Conservation (phyloP, 2,329 filamentous ascomycete genomes). For the Hawksworthiomyces lignivorus region DNA sequence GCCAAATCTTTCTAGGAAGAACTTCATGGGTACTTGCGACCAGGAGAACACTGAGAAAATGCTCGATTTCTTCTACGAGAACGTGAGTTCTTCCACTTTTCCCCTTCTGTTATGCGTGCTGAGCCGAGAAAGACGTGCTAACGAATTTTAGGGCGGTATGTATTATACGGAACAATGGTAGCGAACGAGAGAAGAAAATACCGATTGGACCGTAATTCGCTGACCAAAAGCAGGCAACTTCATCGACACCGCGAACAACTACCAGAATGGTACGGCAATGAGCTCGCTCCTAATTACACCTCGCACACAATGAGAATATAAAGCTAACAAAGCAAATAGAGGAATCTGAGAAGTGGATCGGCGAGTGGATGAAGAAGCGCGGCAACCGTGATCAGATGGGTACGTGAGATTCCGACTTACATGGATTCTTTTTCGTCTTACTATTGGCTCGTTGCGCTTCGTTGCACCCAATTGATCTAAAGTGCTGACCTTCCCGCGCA, state of each 20-base stretch:
- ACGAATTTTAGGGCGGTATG: constrained; percentile 1
- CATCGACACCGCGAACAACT: constrained; percentile 64
- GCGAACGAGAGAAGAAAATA: no score
- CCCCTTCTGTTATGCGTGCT: background rate
- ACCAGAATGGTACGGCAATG: constrained; percentile 54
- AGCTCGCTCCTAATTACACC: background rate
- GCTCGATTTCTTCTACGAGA: constrained; percentile 57
- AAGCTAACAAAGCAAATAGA: constrained; percentile 17
- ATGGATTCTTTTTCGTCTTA: background rate
- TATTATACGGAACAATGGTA: background rate
- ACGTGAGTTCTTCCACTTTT: constrained; percentile 26
- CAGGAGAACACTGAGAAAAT: constrained; percentile 55
- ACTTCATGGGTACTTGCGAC: constrained; percentile 56
- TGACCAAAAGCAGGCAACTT: constrained; percentile 51
- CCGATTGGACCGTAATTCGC: no score
- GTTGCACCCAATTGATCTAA: no score
- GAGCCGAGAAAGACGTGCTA: no score
- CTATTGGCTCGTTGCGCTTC: no score
- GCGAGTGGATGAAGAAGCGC: constrained; percentile 61
- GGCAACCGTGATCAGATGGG: constrained; percentile 58
- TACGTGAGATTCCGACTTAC: constrained; percentile 19
- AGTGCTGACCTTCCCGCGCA: constrained; percentile 14
- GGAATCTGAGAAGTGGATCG: constrained; percentile 59
- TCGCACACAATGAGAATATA: background rate
- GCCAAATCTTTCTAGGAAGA: constrained; percentile 36